Percentiles rank a stretch among this genome's conserved stretches.
phyloP scores from a whole-genome alignment of 768 basidiomycete species.

The Naematelia aurantialba region DNA sequence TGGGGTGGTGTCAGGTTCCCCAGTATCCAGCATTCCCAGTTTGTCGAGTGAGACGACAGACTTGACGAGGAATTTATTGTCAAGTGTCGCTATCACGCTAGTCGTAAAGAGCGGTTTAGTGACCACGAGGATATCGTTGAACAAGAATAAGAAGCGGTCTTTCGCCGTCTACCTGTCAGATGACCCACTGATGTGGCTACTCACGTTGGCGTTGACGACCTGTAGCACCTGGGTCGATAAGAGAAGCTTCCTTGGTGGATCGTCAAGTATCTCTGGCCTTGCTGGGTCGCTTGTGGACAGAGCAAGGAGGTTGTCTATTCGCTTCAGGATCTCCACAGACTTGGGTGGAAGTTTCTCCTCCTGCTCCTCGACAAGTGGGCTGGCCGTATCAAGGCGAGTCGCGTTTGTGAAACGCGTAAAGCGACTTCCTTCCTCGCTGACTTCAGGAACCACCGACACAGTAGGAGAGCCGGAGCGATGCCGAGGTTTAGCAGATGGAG shows the following conservation, averaged over 20 bases:
- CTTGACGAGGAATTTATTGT: constrained; percentile 82
- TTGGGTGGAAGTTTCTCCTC: constrained; percentile 19
- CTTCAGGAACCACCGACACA: constrained; percentile 42
- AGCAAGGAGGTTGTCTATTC: constrained; percentile 45
- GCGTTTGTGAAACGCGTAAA: constrained; percentile 17
- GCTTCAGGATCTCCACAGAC: constrained; percentile 28
- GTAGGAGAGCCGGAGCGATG: constrained; percentile 37
- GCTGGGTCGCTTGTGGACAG: constrained; percentile 34
- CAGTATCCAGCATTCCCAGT: constrained; percentile 41
- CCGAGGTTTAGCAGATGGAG: constrained; percentile 64
- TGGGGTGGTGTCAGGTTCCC: not conserved
- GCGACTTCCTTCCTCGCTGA: constrained; percentile 35
- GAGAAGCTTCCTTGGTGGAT: constrained; percentile 79
- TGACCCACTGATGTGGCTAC: constrained; percentile 6
- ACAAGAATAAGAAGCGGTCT: constrained; percentile 94
- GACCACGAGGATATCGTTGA: constrained; percentile 88
- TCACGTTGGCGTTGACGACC: constrained; percentile 69
- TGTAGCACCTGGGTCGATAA: constrained; percentile 83
- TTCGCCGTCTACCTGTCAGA: constrained; percentile 69
- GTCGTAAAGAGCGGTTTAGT: constrained; percentile 80
- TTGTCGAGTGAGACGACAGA: constrained; percentile 69
- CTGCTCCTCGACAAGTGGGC: constrained; percentile 9
- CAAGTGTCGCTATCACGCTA: constrained; percentile 53
- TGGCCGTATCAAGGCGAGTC: not conserved
- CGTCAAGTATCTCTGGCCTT: constrained; percentile 65